Base-by-base conservation (phyloP, 148 eudicot species). In the Fagopyrum esculentum region DNA sequence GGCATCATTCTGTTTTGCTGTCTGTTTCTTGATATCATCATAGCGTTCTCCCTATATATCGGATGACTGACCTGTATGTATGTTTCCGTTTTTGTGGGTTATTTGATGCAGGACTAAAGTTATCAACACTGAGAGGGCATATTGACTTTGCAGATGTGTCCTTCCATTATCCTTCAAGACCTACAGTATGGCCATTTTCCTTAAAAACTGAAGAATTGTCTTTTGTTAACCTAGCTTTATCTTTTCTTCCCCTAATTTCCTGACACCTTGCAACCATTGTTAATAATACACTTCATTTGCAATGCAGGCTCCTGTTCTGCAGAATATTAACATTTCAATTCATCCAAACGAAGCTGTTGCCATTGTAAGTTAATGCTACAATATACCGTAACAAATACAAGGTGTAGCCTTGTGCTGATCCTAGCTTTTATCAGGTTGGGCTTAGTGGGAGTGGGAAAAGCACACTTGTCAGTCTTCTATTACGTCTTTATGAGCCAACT, bases 361-460 rank as follows among this genome's bases (percentile, higher is more conserved):
- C 77, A 79, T 96, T 78, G 99, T 95, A 90, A 88, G 86, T n/a
- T 74, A 55, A 22, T 55, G 10, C 40, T 72, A 29, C 51, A 40
- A 71, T 44, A 6, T 40, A 40, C 17, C 8, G 16, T 66, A 12
- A 66, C 19, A 40, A 43, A 40, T 35, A 6, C 45, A 66, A 35
- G 47, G 17, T 35, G 9, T 75, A 30, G 11, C 55, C 46, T 35
- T 76, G 15, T 76, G 59, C 75, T 75, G 6, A 78, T 73, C 70
- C 47, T 26, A 46, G 44, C 46, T 40, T 43, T 68, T 64, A 49
- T 82, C 84, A 96, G 99, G 99, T 92, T 83, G 99, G 99, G 75
- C 95, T 92, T 44, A 96, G 99, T 82, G 99, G 98, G 64, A 96
- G 98, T 76, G 99, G 99, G 56, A 96, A 96, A 78, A 96, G 99